Evolutionary conservation across 2,329 filamentous ascomycete genomes (phyloP), one percentile per base, ranked within the genome.

Genomic region (Aspergillus quadricinctus): DNA sequence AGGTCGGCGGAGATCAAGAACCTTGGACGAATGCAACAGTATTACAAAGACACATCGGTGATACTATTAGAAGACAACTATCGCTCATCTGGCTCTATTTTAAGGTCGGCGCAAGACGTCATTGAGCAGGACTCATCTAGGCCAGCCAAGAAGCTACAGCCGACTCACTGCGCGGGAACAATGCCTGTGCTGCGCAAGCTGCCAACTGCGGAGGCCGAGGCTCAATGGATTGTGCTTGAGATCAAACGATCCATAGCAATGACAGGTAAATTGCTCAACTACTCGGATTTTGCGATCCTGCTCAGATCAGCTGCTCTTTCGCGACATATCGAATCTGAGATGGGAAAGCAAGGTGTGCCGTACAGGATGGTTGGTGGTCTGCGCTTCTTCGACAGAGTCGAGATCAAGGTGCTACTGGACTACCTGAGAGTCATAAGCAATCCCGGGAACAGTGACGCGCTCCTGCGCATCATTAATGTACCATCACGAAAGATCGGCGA

Each of bases 11-110:
- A 99, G 72, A 90, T 93, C 64, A 88, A 88, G 69, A 99, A 97
- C 66, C 80, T 97, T 49, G 83, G 84, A 61, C 85, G 89, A 2
- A 86, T 99, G 79, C 83, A 91, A 52, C 78, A 79, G 45, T 86
- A 90, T 57, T 97, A 89, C 67, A 87, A 87, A 0, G 83, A 88
- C 27, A 94, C 92, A 0, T 82, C 91, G 4, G 88, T 94, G 56
- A 85, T 97, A 48, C 86, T 93, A 5, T 79, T 99, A 2, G 90
- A 97, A 69, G 89, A 97, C 67, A 99, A 97, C 66, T 99, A 99
- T 69, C 85, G 93, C 23, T 97, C 93, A 1, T 95, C 92, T 0
- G 90, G 88, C 41, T 86, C 86, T 7, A 97, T 99, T 57, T 79
- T 97, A 25, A 81, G 84, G 57, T 85, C 89, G 5, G 92, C 94